A percentile compares a stretch with the other conserved stretches of the same genome.
Evolutionary conservation across 768 basidiomycete genomes (phyloP).

Genomic region (Symmetrospora coprosmae): DNA sequence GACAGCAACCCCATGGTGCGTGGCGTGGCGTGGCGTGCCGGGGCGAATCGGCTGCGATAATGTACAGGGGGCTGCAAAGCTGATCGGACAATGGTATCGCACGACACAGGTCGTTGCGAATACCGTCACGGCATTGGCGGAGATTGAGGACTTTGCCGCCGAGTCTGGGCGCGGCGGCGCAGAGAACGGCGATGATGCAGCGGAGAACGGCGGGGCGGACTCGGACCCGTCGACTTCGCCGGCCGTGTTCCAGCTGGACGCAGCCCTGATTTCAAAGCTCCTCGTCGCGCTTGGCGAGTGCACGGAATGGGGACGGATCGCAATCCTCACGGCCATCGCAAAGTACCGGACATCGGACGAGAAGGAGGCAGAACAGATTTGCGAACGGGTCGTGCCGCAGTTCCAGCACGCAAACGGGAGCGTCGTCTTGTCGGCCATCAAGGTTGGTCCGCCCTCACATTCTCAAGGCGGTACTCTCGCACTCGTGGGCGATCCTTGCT

Average conservation of each 20-base stretch:
- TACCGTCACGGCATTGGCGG: conserved; percentile 78
- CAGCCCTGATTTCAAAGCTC: conserved; percentile 67
- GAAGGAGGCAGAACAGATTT: conserved; percentile 95
- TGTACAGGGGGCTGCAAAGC: background rate
- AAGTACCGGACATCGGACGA: conserved; percentile 72
- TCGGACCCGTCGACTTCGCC: conserved; percentile 35
- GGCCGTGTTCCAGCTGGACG: conserved; percentile 68
- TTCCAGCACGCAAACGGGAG: conserved; percentile 95
- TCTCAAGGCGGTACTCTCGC: too few relatives aligned
- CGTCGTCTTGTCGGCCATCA: conserved; percentile 91
- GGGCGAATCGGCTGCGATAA: background rate
- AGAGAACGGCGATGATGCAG: conserved; percentile 8
- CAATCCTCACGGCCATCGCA: conserved; percentile 70
- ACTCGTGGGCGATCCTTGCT: too few relatives aligned
- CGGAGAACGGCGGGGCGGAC: conserved; percentile 1
- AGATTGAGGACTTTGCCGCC: conserved; percentile 60
- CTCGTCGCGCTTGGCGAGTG: conserved; percentile 93
- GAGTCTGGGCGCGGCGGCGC: too few relatives aligned
- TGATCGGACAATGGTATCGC: background rate
- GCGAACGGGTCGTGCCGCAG: conserved; percentile 93
- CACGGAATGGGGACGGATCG: conserved; percentile 96
- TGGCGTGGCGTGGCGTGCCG: background rate
- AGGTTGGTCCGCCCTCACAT: too few relatives aligned
- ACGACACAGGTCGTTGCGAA: conserved; percentile 92
- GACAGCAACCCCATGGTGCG: conserved; percentile 93